A percentile compares a stretch with the other conserved stretches of the same genome.
Conservation (phyloP, 495 filamentous ascomycete species). For the Penicillium steckii region DNA sequence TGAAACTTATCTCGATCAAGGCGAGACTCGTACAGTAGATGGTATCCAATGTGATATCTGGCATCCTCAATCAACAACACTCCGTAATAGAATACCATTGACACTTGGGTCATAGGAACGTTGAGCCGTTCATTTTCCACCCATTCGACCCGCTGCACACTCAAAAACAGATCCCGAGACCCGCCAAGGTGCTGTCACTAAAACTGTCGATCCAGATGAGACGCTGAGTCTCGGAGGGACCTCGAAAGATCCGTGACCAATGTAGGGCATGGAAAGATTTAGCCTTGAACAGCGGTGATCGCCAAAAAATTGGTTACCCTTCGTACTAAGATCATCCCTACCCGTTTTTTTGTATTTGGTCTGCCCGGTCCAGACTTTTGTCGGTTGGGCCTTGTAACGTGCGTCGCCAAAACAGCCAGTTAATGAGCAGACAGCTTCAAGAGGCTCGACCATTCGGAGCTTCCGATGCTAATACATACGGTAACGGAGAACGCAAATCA, state of each 20-base stretch:
- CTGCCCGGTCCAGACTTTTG: not conserved
- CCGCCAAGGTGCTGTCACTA: conserved; percentile 6
- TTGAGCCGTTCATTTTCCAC: not conserved
- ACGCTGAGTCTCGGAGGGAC: conserved; percentile 3
- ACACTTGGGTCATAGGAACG: not conserved
- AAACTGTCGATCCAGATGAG: conserved; percentile 3
- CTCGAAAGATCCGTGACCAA: not conserved
- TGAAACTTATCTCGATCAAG: not conserved
- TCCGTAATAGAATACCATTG: not conserved
- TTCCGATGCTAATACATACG: not conserved
- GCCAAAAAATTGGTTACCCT: no score
- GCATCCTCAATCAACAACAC: not conserved
- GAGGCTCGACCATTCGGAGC: not conserved
- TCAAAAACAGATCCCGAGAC: conserved; percentile 1
- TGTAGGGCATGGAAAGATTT: not conserved
- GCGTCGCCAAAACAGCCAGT: not conserved
- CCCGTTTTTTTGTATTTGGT: no score
- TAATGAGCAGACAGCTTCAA: not conserved
- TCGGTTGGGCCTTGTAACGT: not conserved
- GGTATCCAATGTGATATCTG: not conserved
- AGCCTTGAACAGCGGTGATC: no score
- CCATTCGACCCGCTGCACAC: not conserved
- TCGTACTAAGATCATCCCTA: not conserved
- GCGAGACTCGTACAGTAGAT: not conserved
- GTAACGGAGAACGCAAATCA: conserved; percentile 20